Conservation (phyloP, 2,329 filamentous ascomycete genomes). For the Metarhizium sp. region DNA sequence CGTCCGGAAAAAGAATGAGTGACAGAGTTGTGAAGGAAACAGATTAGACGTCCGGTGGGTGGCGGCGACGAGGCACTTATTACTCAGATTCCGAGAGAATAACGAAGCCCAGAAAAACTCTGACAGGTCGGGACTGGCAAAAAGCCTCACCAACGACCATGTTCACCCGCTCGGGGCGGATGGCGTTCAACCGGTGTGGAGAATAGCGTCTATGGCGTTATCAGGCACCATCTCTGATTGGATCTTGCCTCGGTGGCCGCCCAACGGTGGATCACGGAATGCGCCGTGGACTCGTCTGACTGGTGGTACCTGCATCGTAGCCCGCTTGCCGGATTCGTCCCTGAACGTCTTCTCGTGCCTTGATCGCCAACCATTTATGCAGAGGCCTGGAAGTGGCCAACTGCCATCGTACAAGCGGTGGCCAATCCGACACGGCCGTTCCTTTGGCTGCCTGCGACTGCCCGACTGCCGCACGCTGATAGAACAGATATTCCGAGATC, state of each 20-base stretch:
- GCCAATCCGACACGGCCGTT: background rate
- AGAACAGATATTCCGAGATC: background rate
- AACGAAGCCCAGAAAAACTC: slow-evolving; percentile 2
- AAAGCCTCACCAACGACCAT: slow-evolving; percentile 1
- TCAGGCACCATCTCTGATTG: slow-evolving; percentile 15
- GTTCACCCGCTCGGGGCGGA: background rate
- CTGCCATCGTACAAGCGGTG: background rate
- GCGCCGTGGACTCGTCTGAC: slow-evolving; percentile 6
- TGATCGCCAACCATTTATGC: background rate
- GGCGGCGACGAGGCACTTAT: background rate
- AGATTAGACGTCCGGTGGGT: background rate
- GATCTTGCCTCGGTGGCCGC: slow-evolving; percentile 1
- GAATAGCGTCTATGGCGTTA: slow-evolving; percentile 3
- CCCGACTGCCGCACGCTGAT: background rate
- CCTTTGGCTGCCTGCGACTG: too few relatives aligned
- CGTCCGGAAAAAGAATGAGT: slow-evolving; percentile 1
- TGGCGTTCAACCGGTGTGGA: slow-evolving; percentile 2
- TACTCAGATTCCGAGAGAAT: background rate
- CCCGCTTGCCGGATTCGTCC: background rate
- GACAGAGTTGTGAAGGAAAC: background rate
- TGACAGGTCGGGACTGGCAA: background rate
- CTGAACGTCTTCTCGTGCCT: background rate
- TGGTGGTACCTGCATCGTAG: slow-evolving; percentile 13
- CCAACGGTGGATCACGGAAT: slow-evolving; percentile 7
- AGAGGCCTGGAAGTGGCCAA: background rate